A percentile compares a stretch with the other conserved stretches of the same genome.
phyloP scores from a whole-genome alignment of 176 grass and related monocot species.

The Phoenix dactylifera region DNA sequence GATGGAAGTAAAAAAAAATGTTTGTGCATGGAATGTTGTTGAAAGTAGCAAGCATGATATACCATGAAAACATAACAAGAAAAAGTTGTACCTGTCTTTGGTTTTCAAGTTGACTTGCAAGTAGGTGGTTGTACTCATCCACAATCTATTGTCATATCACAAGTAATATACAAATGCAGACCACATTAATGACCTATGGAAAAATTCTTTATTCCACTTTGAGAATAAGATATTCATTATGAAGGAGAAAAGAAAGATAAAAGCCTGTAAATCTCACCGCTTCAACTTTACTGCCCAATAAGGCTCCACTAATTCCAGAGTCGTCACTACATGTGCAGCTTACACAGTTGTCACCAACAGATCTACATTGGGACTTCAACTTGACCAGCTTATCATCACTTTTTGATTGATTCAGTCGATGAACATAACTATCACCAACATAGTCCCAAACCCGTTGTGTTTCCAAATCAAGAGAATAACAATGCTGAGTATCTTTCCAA shows the following conservation, averaged over 20 bases:
- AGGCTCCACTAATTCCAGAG: conserved; percentile 44
- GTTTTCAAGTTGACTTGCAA: conserved; percentile 79
- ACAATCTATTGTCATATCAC: conserved; percentile 50
- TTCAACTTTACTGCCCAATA: conserved; percentile 72
- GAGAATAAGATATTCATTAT: too few relatives aligned
- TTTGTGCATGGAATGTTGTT: too few relatives aligned
- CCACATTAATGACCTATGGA: background rate
- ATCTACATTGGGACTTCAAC: conserved; percentile 51
- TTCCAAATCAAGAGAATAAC: conserved; percentile 88
- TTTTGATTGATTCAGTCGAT: conserved; percentile 89
- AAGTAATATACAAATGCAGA: conserved; percentile 11
- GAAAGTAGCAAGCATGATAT: too few relatives aligned
- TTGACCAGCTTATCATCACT: conserved; percentile 57
- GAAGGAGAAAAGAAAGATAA: background rate
- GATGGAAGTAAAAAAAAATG: too few relatives aligned
- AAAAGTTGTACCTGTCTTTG: conserved; percentile 58
- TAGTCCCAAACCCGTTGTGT: conserved; percentile 93
- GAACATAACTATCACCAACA: conserved; percentile 90
- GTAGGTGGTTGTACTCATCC: conserved; percentile 82
- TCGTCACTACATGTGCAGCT: conserved; percentile 51
- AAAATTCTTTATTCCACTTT: too few relatives aligned
- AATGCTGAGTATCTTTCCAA: conserved; percentile 92
- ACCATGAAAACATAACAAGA: conserved; percentile 4
- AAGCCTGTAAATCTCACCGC: conserved; percentile 32
- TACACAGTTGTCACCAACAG: conserved; percentile 26